These are phyloP conservation scores for Coemansia sp. DNA, from an alignment of 192 early-diverging fungal genomes.

Conservation along the genomic window DNA sequence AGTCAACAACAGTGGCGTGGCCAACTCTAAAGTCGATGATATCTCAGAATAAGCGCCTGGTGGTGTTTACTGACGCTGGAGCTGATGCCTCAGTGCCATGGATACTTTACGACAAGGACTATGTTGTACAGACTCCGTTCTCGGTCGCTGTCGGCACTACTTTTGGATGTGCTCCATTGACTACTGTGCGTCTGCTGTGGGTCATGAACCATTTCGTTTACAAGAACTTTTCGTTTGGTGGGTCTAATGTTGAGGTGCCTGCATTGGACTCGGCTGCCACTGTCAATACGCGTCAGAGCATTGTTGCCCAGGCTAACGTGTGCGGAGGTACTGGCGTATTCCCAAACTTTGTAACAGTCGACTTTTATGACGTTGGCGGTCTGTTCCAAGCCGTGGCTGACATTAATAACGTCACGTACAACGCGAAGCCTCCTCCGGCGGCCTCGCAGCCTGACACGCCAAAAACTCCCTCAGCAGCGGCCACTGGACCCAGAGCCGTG, in stretches of 20 bases:
- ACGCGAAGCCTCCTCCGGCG: neutral
- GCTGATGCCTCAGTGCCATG: slow-evolving; percentile 63
- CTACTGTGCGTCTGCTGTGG: slow-evolving; percentile 56
- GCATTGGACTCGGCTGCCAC: slow-evolving; percentile 52
- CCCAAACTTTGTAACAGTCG: slow-evolving; percentile 74
- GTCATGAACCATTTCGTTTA: slow-evolving; percentile 80
- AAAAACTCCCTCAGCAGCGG: neutral
- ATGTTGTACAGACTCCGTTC: slow-evolving; percentile 76
- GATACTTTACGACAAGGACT: slow-evolving; percentile 66
- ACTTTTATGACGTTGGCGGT: slow-evolving; percentile 72
- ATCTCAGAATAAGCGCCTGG: slow-evolving; percentile 62
- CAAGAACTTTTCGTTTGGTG: slow-evolving; percentile 36
- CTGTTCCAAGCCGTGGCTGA: slow-evolving; percentile 56
- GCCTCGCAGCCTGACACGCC: neutral
- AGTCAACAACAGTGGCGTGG: slow-evolving; percentile 57
- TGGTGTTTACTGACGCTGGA: slow-evolving; percentile 63
- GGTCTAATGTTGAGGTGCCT: slow-evolving; percentile 57
- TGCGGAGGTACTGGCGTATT: slow-evolving; percentile 52
- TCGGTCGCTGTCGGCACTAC: slow-evolving; percentile 48
- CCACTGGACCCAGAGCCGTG: neutral
- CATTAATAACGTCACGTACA: slow-evolving; percentile 55
- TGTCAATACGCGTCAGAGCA: slow-evolving; percentile 60
- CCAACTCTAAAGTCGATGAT: slow-evolving; percentile 73
- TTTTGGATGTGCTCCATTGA: slow-evolving; percentile 59
- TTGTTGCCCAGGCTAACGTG: slow-evolving; percentile 60